These are phyloP conservation scores for Entomortierella parvispora DNA, from an alignment of 192 early-diverging fungal genomes.

Conservation along the genomic window DNA sequence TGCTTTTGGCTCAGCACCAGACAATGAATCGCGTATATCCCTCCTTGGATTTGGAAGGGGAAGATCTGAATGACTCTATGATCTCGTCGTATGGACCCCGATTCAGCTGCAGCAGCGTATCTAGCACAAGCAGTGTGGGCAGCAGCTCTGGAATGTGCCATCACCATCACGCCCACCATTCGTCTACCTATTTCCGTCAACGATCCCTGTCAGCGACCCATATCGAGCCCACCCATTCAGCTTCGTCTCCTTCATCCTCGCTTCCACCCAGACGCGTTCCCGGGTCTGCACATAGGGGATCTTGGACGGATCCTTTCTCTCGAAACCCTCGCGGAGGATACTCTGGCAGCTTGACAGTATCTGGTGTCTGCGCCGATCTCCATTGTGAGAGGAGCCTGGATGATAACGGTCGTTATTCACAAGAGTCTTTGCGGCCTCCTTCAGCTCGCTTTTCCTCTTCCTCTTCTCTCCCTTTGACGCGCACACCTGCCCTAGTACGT, in stretches of 20 bases:
- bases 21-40: slow-evolving; percentile 49
- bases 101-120: slow-evolving; percentile 26
- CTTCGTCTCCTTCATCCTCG: not conserved
- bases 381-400: too few relatives aligned
- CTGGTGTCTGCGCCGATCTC: too few relatives aligned
- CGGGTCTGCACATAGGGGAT: not conserved
- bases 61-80: not conserved
- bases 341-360: too few relatives aligned
- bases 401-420: too few relatives aligned
- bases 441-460: too few relatives aligned
- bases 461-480: too few relatives aligned
- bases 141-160: slow-evolving; percentile 1
- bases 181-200: slow-evolving; percentile 21
- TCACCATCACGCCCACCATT: not conserved
- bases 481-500: not conserved
- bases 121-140: slow-evolving; percentile 16
- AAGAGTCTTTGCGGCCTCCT: too few relatives aligned
- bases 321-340: too few relatives aligned
- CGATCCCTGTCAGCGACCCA: slow-evolving; percentile 33
- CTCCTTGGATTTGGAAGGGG: slow-evolving; percentile 2
- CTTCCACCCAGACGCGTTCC: not conserved
- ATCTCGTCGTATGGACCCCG: slow-evolving; percentile 1
- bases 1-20: too few relatives aligned
- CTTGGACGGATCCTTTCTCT: too few relatives aligned
- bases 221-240: not conserved